Percentiles rank a stretch among this genome's conserved stretches.
Conservation (phyloP, 2,329 filamentous ascomycete species). For the Arthrobotrys sphaeroides region DNA sequence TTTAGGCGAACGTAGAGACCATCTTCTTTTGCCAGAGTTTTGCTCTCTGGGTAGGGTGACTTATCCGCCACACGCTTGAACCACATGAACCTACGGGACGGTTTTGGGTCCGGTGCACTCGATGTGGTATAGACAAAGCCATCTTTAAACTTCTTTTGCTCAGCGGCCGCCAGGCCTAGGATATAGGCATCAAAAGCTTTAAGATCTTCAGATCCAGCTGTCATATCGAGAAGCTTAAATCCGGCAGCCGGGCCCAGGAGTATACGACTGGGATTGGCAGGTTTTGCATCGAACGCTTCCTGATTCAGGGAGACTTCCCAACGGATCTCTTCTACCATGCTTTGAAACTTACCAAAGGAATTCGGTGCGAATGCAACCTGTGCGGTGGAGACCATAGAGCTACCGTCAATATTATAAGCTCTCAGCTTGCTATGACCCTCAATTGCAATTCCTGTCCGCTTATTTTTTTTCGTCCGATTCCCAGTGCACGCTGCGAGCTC, state of each 20-base stretch:
- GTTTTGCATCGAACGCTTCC: no score
- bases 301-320: no score
- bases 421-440: neutral
- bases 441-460: neutral
- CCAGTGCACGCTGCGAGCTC: neutral
- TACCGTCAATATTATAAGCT: neutral
- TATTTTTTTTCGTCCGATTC: neutral
- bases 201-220: neutral
- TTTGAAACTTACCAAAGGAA: neutral
- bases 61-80: neutral
- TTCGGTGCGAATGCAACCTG: neutral
- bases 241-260: neutral
- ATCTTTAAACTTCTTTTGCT: neutral
- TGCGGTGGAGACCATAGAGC: neutral
- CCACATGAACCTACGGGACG: neutral
- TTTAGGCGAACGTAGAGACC: slow-evolving; percentile 11
- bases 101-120: neutral
- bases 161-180: neutral
- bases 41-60: neutral
- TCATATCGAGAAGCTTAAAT: neutral
- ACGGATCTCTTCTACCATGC: no score
- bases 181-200: neutral
- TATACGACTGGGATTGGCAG: no score
- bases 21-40: neutral
- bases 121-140: neutral